Evolutionary conservation across 1,284 basidiomycete genomes (phyloP), one percentile per base, ranked within the genome.

Genomic region (Ganoderma lingzhi): DNA sequence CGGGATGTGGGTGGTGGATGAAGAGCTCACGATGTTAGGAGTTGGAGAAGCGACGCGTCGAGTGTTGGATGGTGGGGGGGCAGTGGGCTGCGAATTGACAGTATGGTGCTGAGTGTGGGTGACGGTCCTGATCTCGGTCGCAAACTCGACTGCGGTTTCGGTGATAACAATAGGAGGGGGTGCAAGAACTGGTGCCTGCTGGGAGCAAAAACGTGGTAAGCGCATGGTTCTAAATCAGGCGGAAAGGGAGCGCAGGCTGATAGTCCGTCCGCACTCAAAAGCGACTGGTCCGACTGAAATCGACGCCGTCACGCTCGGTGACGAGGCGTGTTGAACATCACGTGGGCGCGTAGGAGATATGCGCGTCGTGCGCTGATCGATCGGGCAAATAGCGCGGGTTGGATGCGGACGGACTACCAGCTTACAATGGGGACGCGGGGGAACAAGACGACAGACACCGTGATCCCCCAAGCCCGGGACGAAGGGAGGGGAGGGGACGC

Each of bases 381-480:
- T 77, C 77, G 80, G 56, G 75, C 63, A 65, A 64, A 56, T 48
- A 65, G 39, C 62, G 67, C 71, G 64, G 67, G 59, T 64, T 56
- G 59, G 70, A 73, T 75, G 72, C 72, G 79, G 79, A 79, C 81
- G 81, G 83, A 82, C 82, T 83, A 83, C 82, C 83, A 85, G 82
- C 82, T 80, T 83, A 81, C 80, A 78, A 77, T 58, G 81, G 86
- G 88, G 89, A 88, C 45, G 81, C 89, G 90, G 90, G 91, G 90
- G 90, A 91, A 89, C 86, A 86, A 84, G 85, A 83, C 79, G 85
- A 82, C 60, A 83, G 86, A 85, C 83, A 88, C 89, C 87, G 86
- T 84, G 86, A 88, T 90, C 91, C 92, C 92, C 91, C 90, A 88
- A 91, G 90, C 91, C 91, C 90, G 87, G 90, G 89, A 92, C 90